Conservation (phyloP, 2,329 filamentous ascomycete species). For the Pseudogymnoascus sp. region DNA sequence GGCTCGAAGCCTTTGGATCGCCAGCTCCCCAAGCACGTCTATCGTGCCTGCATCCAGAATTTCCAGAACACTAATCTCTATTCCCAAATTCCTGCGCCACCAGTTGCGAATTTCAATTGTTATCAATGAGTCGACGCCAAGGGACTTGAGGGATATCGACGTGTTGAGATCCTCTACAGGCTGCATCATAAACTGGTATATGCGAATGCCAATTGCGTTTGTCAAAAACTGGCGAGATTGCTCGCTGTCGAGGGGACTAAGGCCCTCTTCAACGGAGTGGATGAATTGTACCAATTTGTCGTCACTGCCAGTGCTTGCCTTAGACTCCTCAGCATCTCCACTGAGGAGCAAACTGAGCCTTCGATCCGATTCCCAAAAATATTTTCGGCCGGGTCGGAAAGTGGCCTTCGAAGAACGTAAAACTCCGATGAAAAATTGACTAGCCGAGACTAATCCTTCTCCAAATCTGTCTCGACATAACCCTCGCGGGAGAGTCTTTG, state of each 20-base stretch:
- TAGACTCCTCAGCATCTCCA: neutral
- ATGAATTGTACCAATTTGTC: neutral
- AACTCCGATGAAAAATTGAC: neutral
- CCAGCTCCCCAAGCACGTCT: neutral
- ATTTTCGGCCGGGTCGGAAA: neutral
- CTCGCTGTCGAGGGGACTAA: neutral
- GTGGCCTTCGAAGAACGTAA: too few species aligned
- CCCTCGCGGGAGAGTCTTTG: neutral
- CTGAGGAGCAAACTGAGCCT: neutral
- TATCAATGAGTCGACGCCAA: slow-evolving; percentile 16
- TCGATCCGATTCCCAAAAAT: neutral
- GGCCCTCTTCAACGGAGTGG: neutral
- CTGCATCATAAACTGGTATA: slow-evolving; percentile 11
- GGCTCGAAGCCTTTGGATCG: neutral
- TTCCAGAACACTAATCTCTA: neutral
- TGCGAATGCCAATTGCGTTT: neutral
- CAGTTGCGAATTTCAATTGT: slow-evolving; percentile 12
- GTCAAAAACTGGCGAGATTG: slow-evolving; percentile 1
- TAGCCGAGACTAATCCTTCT: neutral
- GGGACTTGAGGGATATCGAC: neutral
- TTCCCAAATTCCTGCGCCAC: neutral
- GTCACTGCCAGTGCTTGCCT: neutral
- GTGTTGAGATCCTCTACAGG: slow-evolving; percentile 9
- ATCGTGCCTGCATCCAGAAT: neutral
- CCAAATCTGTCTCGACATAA: neutral